These are phyloP conservation scores for Aspergillus ustus DNA, from an alignment of 2,329 filamentous ascomycete genomes.

Conservation along the genomic window DNA sequence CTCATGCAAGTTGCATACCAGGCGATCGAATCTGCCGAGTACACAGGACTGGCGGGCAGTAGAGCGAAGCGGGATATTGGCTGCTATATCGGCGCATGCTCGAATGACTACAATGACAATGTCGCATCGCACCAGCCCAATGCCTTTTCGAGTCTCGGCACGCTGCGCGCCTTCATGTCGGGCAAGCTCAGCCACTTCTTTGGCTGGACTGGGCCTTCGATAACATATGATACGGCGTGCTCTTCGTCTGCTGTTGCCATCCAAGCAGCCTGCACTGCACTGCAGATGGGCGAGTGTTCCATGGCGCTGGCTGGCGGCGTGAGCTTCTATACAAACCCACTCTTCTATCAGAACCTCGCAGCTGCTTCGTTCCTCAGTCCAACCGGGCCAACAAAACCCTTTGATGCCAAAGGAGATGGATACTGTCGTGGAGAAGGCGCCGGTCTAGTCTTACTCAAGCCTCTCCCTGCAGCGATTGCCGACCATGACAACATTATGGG, in stretches of 20 bases:
- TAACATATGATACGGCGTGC: background rate
- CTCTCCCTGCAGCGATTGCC: slow-evolving; percentile 50
- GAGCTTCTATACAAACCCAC: slow-evolving; percentile 33
- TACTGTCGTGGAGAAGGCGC: slow-evolving; percentile 20
- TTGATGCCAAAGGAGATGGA: slow-evolving; percentile 15
- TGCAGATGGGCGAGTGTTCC: slow-evolving; percentile 11
- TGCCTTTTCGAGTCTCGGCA: slow-evolving; percentile 2
- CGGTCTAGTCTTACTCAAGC: slow-evolving; percentile 22
- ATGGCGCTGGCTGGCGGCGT: slow-evolving; percentile 36
- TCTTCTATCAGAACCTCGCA: slow-evolving; percentile 14
- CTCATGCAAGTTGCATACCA: background rate
- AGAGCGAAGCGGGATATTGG: background rate
- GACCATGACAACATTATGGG: slow-evolving; percentile 51
- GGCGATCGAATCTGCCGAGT: background rate
- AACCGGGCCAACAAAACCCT: slow-evolving; percentile 6
- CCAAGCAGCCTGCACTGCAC: background rate
- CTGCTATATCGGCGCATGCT: background rate
- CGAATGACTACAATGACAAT: slow-evolving; percentile 1
- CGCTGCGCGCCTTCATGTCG: background rate
- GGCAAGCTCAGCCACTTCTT: slow-evolving; percentile 2
- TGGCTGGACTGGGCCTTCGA: slow-evolving; percentile 2
- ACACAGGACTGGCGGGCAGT: background rate
- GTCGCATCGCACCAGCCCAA: background rate
- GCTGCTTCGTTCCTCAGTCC: slow-evolving; percentile 14
- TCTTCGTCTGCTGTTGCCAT: background rate